phyloP scores from a whole-genome alignment of 139 green algal genomes.

The Diplosphaera chodatii region DNA sequence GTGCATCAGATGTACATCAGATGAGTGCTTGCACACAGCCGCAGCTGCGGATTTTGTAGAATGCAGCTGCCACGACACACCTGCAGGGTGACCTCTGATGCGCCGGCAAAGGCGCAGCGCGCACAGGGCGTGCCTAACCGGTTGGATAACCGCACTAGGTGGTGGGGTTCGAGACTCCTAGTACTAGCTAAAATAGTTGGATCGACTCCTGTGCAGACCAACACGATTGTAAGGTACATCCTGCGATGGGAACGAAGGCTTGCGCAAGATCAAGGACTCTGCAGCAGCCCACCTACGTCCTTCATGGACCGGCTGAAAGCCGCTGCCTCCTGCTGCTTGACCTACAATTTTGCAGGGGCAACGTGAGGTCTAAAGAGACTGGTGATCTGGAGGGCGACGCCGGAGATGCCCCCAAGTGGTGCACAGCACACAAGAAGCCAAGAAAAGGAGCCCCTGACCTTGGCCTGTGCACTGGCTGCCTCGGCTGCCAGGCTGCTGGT shows the following conservation, averaged over 20 bases:
- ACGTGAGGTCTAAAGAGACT: too few species aligned
- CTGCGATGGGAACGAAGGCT: too few species aligned
- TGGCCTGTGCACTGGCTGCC: background rate
- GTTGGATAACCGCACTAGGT: background rate
- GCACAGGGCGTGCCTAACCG: background rate
- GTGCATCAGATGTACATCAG: too few species aligned
- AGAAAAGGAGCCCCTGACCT: background rate
- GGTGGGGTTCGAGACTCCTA: background rate
- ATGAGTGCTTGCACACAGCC: too few species aligned
- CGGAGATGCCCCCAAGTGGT: too few species aligned
- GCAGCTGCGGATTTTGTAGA: too few species aligned
- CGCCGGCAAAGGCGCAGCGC: slow-evolving; percentile 2
- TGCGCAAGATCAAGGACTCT: too few species aligned
- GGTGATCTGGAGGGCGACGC: too few species aligned
- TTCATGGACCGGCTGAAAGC: background rate
- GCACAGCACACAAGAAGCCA: too few species aligned
- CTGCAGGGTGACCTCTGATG: slow-evolving; percentile 13
- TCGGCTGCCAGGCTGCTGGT: background rate
- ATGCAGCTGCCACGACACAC: background rate
- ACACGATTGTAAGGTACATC: too few species aligned
- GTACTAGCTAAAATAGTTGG: slow-evolving; percentile 3
- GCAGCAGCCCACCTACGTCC: background rate
- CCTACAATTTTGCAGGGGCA: background rate
- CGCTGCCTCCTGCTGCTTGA: background rate
- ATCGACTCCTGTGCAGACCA: slow-evolving; percentile 2